Base-by-base conservation (phyloP, 192 early-diverging fungal genomes). In the Umbelopsis vinacea region DNA sequence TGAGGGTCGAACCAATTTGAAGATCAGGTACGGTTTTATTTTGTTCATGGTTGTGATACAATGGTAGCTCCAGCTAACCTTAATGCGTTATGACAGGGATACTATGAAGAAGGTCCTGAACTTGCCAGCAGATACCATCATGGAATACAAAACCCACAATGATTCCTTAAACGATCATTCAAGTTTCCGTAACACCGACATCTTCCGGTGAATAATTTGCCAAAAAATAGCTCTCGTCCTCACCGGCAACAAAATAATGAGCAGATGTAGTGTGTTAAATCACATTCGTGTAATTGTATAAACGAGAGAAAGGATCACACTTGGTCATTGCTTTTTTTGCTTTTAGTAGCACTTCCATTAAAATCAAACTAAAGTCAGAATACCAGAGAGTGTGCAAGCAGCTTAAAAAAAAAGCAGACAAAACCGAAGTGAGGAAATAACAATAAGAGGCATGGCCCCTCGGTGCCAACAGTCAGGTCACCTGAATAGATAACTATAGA, bases 91-190 rank as follows among this genome's bases (percentile, higher is more conserved):
- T 26, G 52, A 52, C 66, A 92, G 93, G 35, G 95, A 98, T 80
- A 92, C 92, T 19, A 88, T 98, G 82, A 98, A 96, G 78, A 79
- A 85, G 45, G 87, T 94, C 14, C 81, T 98, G 74, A 90, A 88
- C 50, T 79, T 98, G n/a, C 97, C 97, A 3, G 67, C 87, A 21
- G 93, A 95, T 43, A 93, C 92, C 54, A 83, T 93, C 35, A 92
- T 98, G 88, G 95, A 98, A 71, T 98, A 98, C 81, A 98, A 98
- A 86, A 92, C 93, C 8, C 95, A 98, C 78, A 91, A 92, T 69
- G 90, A 91, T 71, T 92, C 94, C 21, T 79, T 97, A 67, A 91
- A 91, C 77, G 94, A 95, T 77, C 93, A 92, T 76, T 92, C 92
- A 6, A 92, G 89, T 77, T 97, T 95, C 83, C 86, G 92, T 54